Evolutionary conservation across 2,329 filamentous ascomycete species (phyloP).

Genomic region (Neofusicoccum kwambonambiense): DNA sequence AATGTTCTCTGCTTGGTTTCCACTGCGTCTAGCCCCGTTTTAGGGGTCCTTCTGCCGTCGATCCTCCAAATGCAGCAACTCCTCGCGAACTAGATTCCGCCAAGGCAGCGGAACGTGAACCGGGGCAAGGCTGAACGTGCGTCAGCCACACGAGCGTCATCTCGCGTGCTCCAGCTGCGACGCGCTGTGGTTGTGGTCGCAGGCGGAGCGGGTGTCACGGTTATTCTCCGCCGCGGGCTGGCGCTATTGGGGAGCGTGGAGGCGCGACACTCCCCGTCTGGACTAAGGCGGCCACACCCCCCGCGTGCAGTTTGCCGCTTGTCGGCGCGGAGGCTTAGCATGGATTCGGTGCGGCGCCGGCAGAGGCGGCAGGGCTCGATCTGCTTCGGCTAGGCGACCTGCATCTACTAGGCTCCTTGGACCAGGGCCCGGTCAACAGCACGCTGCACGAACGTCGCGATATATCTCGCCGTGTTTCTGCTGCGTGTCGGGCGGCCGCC

Average conservation of each 20-base stretch:
- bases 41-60: not conserved
- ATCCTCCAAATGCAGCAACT: conserved; percentile 9
- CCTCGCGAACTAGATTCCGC: not conserved
- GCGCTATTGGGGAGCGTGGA: not conserved
- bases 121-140: conserved; percentile 9
- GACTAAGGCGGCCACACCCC: too few relatives aligned
- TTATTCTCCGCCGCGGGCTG: not conserved
- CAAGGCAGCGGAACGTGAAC: conserved; percentile 3
- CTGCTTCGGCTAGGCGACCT: conserved; percentile 12
- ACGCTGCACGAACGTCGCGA: not conserved
- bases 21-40: not conserved
- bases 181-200: not conserved
- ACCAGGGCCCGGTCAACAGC: not conserved
- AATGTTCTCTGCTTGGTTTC: not conserved
- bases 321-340: not conserved
- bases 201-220: not conserved
- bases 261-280: not conserved
- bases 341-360: not conserved
- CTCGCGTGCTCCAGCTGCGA: not conserved
- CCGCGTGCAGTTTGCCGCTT: too few relatives aligned
- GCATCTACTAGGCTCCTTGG: not conserved
- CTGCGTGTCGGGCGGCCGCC: not conserved
- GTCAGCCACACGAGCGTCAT: conserved; percentile 8
- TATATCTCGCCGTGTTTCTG: not conserved
- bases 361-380: conserved; percentile 9